phyloP scores from a whole-genome alignment of 2,329 filamentous ascomycete genomes.

The Ophiostoma sp. region DNA sequence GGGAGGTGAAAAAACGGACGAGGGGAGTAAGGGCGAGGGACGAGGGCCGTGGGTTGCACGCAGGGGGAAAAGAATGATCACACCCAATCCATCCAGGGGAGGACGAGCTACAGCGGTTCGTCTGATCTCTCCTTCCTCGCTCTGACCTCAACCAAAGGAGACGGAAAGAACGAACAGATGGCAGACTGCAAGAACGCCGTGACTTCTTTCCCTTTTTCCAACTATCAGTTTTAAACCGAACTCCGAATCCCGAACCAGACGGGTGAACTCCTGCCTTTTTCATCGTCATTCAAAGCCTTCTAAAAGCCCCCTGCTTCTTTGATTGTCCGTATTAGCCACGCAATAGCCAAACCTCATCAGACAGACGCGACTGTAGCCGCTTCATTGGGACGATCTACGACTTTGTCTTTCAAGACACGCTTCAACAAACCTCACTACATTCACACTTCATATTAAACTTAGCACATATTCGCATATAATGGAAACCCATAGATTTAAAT shows the following conservation, averaged over 20 bases:
- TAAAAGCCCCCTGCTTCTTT: conserved; percentile 3
- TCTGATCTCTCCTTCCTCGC: conserved; percentile 5
- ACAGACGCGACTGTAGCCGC: not conserved
- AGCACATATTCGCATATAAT: not conserved
- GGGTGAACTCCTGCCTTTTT: not conserved
- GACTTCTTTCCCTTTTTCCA: not conserved
- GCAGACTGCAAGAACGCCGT: not conserved
- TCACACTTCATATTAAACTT: not conserved
- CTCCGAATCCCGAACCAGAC: not conserved
- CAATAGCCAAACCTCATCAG: not conserved
- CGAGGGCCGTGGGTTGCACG: not conserved
- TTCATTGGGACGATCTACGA: not conserved
- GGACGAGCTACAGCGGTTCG: not conserved
- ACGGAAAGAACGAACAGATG: not conserved
- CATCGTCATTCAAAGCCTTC: not conserved
- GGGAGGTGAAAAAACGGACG: not conserved
- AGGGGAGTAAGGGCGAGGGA: not conserved
- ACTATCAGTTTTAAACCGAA: not conserved
- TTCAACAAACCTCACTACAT: not conserved
- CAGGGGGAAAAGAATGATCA: not conserved
- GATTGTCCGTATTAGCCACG: not conserved
- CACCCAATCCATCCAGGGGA: not conserved
- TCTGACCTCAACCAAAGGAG: not conserved
- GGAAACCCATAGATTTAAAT: not conserved
- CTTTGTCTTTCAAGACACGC: not conserved